Evolutionary conservation across 805 yeast species (phyloP).

Genomic region (Saturnispora silvae): DNA sequence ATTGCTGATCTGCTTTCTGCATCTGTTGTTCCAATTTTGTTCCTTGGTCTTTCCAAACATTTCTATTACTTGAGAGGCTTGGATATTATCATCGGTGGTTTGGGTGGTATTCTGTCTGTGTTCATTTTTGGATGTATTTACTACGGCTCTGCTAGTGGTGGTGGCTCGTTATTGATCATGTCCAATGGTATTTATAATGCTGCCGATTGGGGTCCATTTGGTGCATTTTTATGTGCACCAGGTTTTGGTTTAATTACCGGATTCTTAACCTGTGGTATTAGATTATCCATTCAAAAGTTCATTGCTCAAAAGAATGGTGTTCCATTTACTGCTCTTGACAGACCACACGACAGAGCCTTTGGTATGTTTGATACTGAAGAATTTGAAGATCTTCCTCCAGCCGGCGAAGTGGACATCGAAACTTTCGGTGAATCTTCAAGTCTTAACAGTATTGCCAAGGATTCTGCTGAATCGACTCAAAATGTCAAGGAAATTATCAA

Average conservation of each 20-base stretch:
- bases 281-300: constrained; percentile 30
- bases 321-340: constrained; percentile 37
- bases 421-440: background rate
- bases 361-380: constrained; percentile 12
- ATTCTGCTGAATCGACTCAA: background rate
- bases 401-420: constrained; percentile 5
- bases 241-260: constrained; percentile 63
- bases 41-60: constrained; percentile 61
- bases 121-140: constrained; percentile 79
- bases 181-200: constrained; percentile 70
- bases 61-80: constrained; percentile 66
- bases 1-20: constrained; percentile 88
- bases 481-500: constrained; percentile 9
- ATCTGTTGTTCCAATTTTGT: constrained; percentile 72
- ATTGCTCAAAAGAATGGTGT: constrained; percentile 28
- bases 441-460: background rate
- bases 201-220: constrained; percentile 89
- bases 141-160: constrained; percentile 60
- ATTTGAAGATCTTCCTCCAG: constrained; percentile 10
- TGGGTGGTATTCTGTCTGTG: constrained; percentile 71
- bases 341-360: constrained; percentile 17
- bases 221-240: constrained; percentile 89
- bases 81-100: constrained; percentile 75
- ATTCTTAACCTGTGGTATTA: constrained; percentile 36
- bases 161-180: constrained; percentile 64